Base-by-base conservation (phyloP, 257 asterid genomes). In the Anisodus acutangulus region DNA sequence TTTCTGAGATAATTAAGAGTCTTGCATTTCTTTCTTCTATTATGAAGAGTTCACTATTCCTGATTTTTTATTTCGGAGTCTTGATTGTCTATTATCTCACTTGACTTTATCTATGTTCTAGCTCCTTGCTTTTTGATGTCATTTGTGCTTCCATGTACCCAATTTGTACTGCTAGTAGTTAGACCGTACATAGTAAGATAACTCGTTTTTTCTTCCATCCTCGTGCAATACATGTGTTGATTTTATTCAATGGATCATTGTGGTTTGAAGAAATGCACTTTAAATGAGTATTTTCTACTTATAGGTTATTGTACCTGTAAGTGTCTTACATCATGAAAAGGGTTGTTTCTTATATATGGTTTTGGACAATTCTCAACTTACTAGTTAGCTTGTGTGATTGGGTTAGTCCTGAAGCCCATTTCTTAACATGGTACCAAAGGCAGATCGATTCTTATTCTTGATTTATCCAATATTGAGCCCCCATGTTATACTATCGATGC, bases 61-160 rank as follows among this genome's bases (percentile, higher is more conserved):
- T 76, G 60, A 0, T 76, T 13, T 12, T 76, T 26, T 76, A 3
- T 51, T 74, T 76, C 22, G 22, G 45, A 22, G 12, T 76, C 81
- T 76, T 76, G 63, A 76, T 51, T 76, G 63, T 26, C 81, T 51
- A 51, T 76, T 22, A 47, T 72, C 80, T 12, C 11, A 51, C 57
- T 49, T 51, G 81, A 49, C 58, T 51, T 76, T 76, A 51, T 49
- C 41, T 76, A 76, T 62, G 63, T 76, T 51, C 22, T 76, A 31
- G 19, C 81, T 4, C 47, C 41, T 76, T 26, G 62, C 11, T 51
- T 45, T 76, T 12, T 19, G 63, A 58, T 58, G 63, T 58, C 8
- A 16, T 58, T 58, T 58, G 63, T 58, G 63, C 19, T 16, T 58
- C 63, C 63, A 58, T 58, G 63, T 16, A 58, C 39, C 19, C 17